Percentiles rank a stretch among this genome's conserved stretches.
Conservation (phyloP, 2,329 filamentous ascomycete genomes). For the Penicillium janthinellum region DNA sequence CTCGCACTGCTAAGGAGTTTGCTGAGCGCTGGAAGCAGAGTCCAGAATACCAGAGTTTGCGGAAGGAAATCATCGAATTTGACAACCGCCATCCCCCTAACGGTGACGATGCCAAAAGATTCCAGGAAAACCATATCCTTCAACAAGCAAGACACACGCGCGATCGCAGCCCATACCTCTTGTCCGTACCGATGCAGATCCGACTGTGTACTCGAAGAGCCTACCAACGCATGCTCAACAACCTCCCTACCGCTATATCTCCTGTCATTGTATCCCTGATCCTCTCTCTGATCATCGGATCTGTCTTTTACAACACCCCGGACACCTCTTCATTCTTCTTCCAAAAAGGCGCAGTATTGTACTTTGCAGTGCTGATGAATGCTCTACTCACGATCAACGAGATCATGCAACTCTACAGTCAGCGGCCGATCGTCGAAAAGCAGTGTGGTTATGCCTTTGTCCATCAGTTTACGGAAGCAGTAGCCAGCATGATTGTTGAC, state of each 20-base stretch:
- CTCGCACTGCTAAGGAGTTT: constrained; percentile 68
- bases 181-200: constrained; percentile 74
- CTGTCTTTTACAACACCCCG: constrained; percentile 76
- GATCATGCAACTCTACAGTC: constrained; percentile 45
- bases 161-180: constrained; percentile 64
- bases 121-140: constrained; percentile 37
- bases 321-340: constrained; percentile 69
- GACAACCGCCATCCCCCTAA: constrained; percentile 40
- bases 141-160: constrained; percentile 51
- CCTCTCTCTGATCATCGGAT: constrained; percentile 75
- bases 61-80: constrained; percentile 35
- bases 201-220: constrained; percentile 77
- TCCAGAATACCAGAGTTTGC: constrained; percentile 30
- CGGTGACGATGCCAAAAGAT: constrained; percentile 30
- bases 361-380: constrained; percentile 85
- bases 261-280: constrained; percentile 65
- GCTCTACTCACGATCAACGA: constrained; percentile 61
- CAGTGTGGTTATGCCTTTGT: constrained; percentile 35
- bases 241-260: constrained; percentile 70
- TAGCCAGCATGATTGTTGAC: constrained; percentile 24
- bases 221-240: constrained; percentile 71
- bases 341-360: constrained; percentile 73
- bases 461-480: constrained; percentile 27
- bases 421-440: constrained; percentile 32
- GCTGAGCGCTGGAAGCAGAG: constrained; percentile 48